Evolutionary conservation across 176 grass and related monocot species (phyloP), one percentile per base, ranked within the genome.

Genomic region (Oryza nivara): DNA sequence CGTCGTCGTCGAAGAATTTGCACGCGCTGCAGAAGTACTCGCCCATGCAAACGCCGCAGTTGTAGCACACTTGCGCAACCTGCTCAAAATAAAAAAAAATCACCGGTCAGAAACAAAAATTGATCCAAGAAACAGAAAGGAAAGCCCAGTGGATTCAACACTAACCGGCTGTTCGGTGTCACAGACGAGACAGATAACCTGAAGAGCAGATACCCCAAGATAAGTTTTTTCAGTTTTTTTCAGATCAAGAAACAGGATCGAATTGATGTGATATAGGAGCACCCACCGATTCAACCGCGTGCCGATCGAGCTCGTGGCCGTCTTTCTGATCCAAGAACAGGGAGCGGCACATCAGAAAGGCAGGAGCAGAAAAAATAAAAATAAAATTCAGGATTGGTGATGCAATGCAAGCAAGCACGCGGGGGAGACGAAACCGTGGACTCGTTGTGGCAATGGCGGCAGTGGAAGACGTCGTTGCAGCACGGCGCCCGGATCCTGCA

Each of bases 401-500:
- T 6, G 36, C 36, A 38, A 38, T 26, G 36, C 36, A 38, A 32
- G 30, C 30, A 32, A 32, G 30, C 36, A 36, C 35, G 36, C 36
- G 36, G 6, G 5, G 36, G 5, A 38, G 7, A 68, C 65, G 12
- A 79, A 79, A 98, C 96, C 73, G 85, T 98, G 77, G 91, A 93
- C 49, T 95, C 87, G 78, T 95, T 90, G 89, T 98, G 95, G 83
- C 95, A 93, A 81, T 95, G 96, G 86, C 93, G 92, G 86, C 96
- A 95, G 85, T 80, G 54, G 87, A 98, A 95, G 86, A 98, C 79
- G 68, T 90, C 89, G 77, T 89, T 82, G 80, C 96, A 95, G 85
- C 93, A 98, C 20, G 91, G 93, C 60, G 93, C 91, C 54, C 96
- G 91, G 77, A 98, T 87, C 91, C 79, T 88, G 87, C 96, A 98